Base-by-base conservation (phyloP, 2,329 filamentous ascomycete species). In the Diplodia sapinea region DNA sequence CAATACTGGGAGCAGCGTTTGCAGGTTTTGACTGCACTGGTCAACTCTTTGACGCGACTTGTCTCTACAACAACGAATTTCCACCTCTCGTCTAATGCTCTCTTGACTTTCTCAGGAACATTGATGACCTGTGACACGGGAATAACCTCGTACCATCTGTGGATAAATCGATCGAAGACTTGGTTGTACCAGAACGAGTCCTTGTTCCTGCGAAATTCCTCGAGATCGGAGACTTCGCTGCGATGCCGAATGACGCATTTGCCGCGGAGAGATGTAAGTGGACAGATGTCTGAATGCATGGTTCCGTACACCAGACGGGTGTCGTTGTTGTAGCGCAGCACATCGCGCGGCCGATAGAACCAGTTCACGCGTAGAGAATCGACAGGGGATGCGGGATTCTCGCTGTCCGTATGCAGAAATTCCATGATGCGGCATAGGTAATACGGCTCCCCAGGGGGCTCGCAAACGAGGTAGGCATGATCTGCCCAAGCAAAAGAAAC, bases 371-470 rank as follows among this genome's bases (percentile, higher is more conserved):
- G 90, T 74, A 99, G 81, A 51, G 92, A 89, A 76, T 97, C 94
- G 71, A 99, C 89, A 0, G 91, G 89, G 68, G 88, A 87, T 66
- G 84, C 85, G 43, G 84, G 81, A 77, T 94, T 87, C 75, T 94
- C 79, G 62, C 77, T 93, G 74, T 94, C 88, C 75, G 86, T 82
- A 75, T 96, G 93, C 73, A 97, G 83, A 78, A 98, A 98, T 79
- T 99, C 94, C 95, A 99, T 99, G 78, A 99, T 95, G 73, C 95
- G 92, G 71, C 92, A 95, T 71, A 99, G 84, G 79, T 99, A 99
- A 82, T 99, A 99, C 66, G 95, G 95, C 81, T 99, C 95, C 65
- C 95, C 95, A 17, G 95, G 95, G 62, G 95, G 95, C 80, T 99
- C 95, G 81, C 94, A 98, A 71, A 99, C 91, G 70, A 98, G 88